These are phyloP conservation scores for Oryza rufipogon DNA, from an alignment of 176 grass and related monocot genomes.

Conservation along the genomic window DNA sequence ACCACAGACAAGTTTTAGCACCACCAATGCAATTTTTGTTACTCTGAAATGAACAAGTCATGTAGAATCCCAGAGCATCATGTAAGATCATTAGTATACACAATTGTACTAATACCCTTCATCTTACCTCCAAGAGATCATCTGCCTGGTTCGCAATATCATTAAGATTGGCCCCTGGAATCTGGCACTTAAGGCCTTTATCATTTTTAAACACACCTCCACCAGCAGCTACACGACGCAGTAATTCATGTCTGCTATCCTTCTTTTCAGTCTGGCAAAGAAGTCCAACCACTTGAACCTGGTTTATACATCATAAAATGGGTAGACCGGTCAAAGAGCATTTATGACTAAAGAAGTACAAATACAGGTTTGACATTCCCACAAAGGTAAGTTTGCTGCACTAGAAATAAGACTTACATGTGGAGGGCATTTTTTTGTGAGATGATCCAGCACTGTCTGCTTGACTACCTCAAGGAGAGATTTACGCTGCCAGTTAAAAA, in stretches of 20 bases:
- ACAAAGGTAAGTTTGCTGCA: neutral
- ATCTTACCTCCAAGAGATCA: constrained; percentile 82
- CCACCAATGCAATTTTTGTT: neutral
- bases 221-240: constrained; percentile 87
- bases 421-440: constrained; percentile 93
- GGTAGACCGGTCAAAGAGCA: neutral
- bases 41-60: neutral
- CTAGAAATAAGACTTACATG: constrained; percentile 65
- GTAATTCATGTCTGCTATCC: constrained; percentile 85
- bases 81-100: constrained; percentile 15
- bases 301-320: constrained; percentile 25
- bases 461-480: constrained; percentile 87
- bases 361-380: neutral
- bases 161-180: constrained; percentile 90
- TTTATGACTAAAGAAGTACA: neutral
- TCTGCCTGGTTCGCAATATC: constrained; percentile 96
- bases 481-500: constrained; percentile 62
- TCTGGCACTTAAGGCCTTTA: constrained; percentile 78
- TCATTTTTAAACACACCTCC: constrained; percentile 96
- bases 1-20: neutral
- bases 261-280: constrained; percentile 94
- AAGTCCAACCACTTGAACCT: constrained; percentile 98
- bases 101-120: neutral
- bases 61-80: neutral
- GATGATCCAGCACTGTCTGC: constrained; percentile 89